Evolutionary conservation across 345 rosid genomes (phyloP).

Genomic region (Salix dunnii): DNA sequence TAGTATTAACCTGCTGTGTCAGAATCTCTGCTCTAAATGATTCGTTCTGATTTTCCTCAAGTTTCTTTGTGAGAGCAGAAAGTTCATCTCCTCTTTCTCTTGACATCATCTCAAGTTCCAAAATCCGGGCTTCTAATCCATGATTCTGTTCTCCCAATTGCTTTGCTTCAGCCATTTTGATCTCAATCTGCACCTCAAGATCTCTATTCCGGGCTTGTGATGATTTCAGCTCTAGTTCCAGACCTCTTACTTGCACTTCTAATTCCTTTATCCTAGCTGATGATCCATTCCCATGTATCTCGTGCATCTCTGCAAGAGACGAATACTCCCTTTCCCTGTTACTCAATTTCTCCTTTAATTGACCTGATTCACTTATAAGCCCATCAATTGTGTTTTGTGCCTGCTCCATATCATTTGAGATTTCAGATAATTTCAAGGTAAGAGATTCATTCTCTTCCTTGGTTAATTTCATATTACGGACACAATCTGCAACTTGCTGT

Average conservation of each 20-base stretch:
- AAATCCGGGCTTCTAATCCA: slow-evolving; percentile 41
- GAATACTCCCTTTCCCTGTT: slow-evolving; percentile 52
- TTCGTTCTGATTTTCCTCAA: slow-evolving; percentile 53
- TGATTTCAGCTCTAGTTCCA: slow-evolving; percentile 50
- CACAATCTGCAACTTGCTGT: slow-evolving; percentile 42
- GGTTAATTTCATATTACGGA: slow-evolving; percentile 29
- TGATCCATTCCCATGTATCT: slow-evolving; percentile 43
- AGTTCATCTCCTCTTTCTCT: slow-evolving; percentile 48
- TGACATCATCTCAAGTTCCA: slow-evolving; percentile 46
- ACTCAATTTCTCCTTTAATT: slow-evolving; percentile 36
- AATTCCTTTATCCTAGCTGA: slow-evolving; percentile 36
- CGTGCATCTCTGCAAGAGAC: slow-evolving; percentile 42
- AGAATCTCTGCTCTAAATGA: slow-evolving; percentile 51
- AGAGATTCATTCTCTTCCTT: slow-evolving; percentile 56
- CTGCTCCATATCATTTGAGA: slow-evolving; percentile 38
- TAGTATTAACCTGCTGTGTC: slow-evolving; percentile 41
- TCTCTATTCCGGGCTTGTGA: slow-evolving; percentile 31
- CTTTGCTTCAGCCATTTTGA: slow-evolving; percentile 40
- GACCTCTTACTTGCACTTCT: slow-evolving; percentile 30
- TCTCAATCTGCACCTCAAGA: slow-evolving; percentile 43
- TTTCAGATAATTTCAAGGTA: slow-evolving; percentile 17
- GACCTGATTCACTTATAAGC: slow-evolving; percentile 38
- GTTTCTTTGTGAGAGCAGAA: slow-evolving; percentile 43
- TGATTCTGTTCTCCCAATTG: slow-evolving; percentile 43
- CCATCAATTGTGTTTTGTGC: slow-evolving; percentile 37